phyloP scores from a whole-genome alignment of 164 flowering plant species.

The Berberis vulgaris region DNA sequence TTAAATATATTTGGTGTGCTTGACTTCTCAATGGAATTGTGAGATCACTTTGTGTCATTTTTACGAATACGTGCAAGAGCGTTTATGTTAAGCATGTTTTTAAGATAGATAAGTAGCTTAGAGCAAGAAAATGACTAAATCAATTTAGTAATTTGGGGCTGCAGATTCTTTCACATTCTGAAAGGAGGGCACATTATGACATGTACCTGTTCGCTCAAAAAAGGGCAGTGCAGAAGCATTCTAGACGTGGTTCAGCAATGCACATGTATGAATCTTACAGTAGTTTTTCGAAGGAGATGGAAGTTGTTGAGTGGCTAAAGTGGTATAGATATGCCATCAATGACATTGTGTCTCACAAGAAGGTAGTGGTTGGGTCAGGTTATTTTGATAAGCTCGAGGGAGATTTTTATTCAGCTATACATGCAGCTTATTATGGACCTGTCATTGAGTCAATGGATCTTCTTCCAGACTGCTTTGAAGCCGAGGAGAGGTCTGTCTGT shows the following conservation, averaged over 20 bases:
- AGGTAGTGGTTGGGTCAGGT: slow-evolving; percentile 52
- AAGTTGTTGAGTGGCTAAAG: slow-evolving; percentile 89
- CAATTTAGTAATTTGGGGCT: neutral
- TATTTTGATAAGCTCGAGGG: slow-evolving; percentile 72
- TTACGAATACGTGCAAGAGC: too few relatives aligned
- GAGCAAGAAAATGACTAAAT: neutral
- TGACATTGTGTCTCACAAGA: slow-evolving; percentile 60
- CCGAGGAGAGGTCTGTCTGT: slow-evolving; percentile 80
- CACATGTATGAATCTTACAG: slow-evolving; percentile 30
- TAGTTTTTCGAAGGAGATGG: slow-evolving; percentile 39
- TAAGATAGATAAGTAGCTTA: neutral
- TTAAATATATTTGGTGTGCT: too few relatives aligned
- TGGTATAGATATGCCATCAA: slow-evolving; percentile 72
- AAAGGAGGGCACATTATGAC: slow-evolving; percentile 77
- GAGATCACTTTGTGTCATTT: too few relatives aligned
- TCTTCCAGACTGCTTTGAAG: slow-evolving; percentile 93
- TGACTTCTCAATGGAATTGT: too few relatives aligned
- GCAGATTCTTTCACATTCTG: slow-evolving; percentile 87
- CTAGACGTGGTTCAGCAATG: slow-evolving; percentile 25
- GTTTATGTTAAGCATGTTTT: too few relatives aligned
- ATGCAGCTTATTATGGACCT: slow-evolving; percentile 83
- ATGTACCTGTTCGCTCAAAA: slow-evolving; percentile 50
- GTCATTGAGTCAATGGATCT: slow-evolving; percentile 59
- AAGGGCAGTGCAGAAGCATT: slow-evolving; percentile 25
- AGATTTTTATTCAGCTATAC: slow-evolving; percentile 76